A percentile compares a stretch with the other conserved stretches of the same genome.
phyloP scores from a whole-genome alignment of 495 filamentous ascomycete species.

The Parachaetomium inaequale region DNA sequence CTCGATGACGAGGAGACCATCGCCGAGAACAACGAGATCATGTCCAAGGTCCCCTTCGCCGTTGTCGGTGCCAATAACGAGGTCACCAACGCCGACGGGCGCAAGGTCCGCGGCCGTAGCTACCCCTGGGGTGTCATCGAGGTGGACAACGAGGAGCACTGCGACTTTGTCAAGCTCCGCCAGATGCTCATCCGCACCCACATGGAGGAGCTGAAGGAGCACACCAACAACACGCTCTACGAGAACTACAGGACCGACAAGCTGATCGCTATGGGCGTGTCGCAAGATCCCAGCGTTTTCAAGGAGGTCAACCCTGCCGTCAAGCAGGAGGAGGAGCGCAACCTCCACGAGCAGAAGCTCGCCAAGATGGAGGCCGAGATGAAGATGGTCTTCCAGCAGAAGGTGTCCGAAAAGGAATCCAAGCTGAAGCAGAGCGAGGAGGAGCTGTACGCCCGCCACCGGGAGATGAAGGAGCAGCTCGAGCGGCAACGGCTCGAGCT shows the following conservation, averaged over 20 bases:
- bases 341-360: constrained; percentile 97
- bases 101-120: constrained; percentile 89
- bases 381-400: constrained; percentile 99
- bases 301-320: constrained; percentile 99
- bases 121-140: constrained; percentile 99
- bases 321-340: constrained; percentile 98
- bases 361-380: constrained; percentile 99
- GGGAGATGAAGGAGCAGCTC: constrained; percentile 99
- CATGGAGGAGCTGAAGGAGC: constrained; percentile 99
- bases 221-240: constrained; percentile 98
- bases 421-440: constrained; percentile 99
- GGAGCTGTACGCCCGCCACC: constrained; percentile 93
- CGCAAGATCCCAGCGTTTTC: constrained; percentile 97
- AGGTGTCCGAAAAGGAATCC: constrained; percentile 98
- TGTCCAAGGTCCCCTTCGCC: constrained; percentile 99
- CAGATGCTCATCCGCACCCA: constrained; percentile 99
- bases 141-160: constrained; percentile 99
- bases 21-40: constrained; percentile 99
- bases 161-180: constrained; percentile 98
- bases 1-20: constrained; percentile 99
- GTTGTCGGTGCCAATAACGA: constrained; percentile 95
- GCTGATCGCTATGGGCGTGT: constrained; percentile 95
- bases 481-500: constrained; percentile 90
- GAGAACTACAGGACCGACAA: constrained; percentile 99
- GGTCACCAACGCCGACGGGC: constrained; percentile 84